Evolutionary conservation across 352 stramenopile genomes (phyloP), one percentile per base, ranked within the genome.

Genomic region (Thalassiosira delicatula): DNA sequence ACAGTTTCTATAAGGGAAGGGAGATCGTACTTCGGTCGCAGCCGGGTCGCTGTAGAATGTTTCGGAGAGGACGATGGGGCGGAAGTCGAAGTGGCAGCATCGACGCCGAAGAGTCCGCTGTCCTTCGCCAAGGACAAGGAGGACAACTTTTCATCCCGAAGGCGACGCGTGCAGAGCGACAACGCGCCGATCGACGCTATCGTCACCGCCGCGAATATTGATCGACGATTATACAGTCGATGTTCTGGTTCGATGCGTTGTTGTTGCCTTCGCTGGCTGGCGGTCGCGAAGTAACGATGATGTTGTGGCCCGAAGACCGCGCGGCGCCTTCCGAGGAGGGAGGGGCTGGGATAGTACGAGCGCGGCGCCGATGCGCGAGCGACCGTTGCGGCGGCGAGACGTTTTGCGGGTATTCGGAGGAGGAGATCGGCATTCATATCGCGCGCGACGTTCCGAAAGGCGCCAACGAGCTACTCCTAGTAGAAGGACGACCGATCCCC

Each of bases 1-100:
- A 78, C 66, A 42, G 66, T 83, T 68, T 80, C 73, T 30, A 81
- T 81, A 9, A 86, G 59, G 53, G 11, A 53, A 12, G 27, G 35
- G 8, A 73, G 35, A 63, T 78, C 49, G 40, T 74, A 74, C 49
- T 51, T 74, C 46, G 29, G 32, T 44, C 19, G n/a, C n/a, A n/a
- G n/a, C n/a, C n/a, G n/a, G n/a, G n/a, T n/a, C n/a, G n/a, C n/a
- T n/a, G n/a, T n/a, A n/a, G n/a, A n/a, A n/a, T n/a, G n/a, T n/a
- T n/a, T n/a, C n/a, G n/a, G n/a, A n/a, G n/a, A n/a, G n/a, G n/a
- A n/a, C n/a, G n/a, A n/a, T n/a, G n/a, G n/a, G n/a, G n/a, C n/a
- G n/a, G n/a, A n/a, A n/a, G n/a, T 30, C 35, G 35, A 40, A 70
- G 21, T 35, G 17, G 30, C 19, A 21, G 40, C 40, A 21, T 21